Evolutionary conservation across 225 moss, liverwort and hornwort genomes (phyloP).

Genomic region (Pleurozium schreberi): DNA sequence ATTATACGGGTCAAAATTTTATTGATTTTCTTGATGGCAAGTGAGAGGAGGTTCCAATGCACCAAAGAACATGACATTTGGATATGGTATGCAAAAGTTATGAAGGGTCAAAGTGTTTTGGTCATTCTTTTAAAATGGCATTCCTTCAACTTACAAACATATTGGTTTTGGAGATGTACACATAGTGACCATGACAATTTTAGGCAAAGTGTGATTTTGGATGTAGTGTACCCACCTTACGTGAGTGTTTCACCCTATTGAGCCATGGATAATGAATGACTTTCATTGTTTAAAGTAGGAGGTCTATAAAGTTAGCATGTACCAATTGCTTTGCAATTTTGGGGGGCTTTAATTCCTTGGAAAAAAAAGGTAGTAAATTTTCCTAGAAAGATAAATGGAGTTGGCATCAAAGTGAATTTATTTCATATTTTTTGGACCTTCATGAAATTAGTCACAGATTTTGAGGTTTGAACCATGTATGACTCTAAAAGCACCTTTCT

Average conservation of each 20-base stretch:
- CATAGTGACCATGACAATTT: rapidly evolving
- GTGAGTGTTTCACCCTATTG: not conserved
- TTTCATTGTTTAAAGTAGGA: not conserved
- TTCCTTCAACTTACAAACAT: not conserved
- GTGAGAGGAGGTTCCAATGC: not conserved
- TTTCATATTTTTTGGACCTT: not conserved
- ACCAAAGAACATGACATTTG: not conserved
- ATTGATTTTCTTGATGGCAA: not conserved
- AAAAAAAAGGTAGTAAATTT: not conserved
- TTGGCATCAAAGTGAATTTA: not conserved
- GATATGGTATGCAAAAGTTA: not conserved
- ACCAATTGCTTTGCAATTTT: not conserved
- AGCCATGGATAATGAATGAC: not conserved
- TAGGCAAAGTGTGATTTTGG: rapidly evolving
- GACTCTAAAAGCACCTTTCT: rapidly evolving
- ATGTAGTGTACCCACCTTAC: not conserved
- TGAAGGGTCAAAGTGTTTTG: not conserved
- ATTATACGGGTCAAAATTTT: not conserved
- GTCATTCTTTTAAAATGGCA: not conserved
- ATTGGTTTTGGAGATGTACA: not conserved
- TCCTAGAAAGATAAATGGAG: not conserved
- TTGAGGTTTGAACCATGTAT: not conserved
- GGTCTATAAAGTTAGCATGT: no score
- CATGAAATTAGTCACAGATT: not conserved
- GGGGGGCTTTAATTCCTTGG: rapidly evolving